Evolutionary conservation across 129 eudicot species (phyloP).

Genomic region (Saussurea involucrata): DNA sequence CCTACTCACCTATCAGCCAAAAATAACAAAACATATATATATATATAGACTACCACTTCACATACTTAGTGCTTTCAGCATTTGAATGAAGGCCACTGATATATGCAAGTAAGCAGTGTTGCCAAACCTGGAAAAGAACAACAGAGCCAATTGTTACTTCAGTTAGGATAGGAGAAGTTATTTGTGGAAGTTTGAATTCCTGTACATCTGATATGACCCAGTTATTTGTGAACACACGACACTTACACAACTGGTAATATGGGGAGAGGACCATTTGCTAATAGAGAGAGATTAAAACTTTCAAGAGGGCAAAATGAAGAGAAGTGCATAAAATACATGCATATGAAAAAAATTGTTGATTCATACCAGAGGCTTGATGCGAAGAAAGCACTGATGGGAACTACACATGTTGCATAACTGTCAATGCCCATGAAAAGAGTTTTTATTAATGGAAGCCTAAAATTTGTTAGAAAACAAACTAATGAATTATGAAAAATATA

Average conservation of each 20-base stretch:
- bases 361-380: constrained; percentile 97
- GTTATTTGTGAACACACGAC: not conserved
- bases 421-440: constrained; percentile 18
- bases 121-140: constrained; percentile 64
- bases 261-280: not conserved
- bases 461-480: not conserved
- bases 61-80: constrained; percentile 99
- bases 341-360: not conserved
- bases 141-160: not conserved
- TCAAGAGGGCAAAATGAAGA: not conserved
- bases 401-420: constrained; percentile 91
- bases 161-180: not conserved
- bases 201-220: not conserved
- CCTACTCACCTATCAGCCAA: constrained; percentile 2
- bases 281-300: not conserved
- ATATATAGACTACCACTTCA: not conserved
- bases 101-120: constrained; percentile 98
- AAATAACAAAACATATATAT: not conserved
- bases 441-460: not conserved
- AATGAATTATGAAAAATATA: not conserved
- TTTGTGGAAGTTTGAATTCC: not conserved
- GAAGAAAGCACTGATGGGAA: constrained; percentile 98
- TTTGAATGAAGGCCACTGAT: constrained; percentile 98
- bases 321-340: not conserved
- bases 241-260: not conserved